phyloP scores from a whole-genome alignment of 805 yeast species.

The Limtongozyma cylindracea region DNA sequence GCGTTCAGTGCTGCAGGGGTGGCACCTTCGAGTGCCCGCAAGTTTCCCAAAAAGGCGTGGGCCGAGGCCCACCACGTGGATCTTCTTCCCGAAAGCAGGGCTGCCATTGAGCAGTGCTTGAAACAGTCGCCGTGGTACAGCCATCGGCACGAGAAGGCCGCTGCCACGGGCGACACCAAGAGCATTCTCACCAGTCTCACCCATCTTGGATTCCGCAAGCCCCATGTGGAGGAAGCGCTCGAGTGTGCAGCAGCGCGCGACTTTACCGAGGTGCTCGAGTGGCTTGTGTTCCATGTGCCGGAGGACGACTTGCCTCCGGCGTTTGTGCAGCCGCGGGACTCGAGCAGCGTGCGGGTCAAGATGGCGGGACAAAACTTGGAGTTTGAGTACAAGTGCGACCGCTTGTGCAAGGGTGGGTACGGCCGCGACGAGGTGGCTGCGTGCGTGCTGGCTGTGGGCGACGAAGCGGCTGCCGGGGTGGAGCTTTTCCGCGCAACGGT shows the following conservation, averaged over 20 bases:
- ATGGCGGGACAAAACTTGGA: slow-evolving; percentile 37
- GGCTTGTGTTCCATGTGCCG: slow-evolving; percentile 75
- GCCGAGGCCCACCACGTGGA: slow-evolving; percentile 42
- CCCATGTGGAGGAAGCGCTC: slow-evolving; percentile 53
- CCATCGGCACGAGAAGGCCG: slow-evolving; percentile 4
- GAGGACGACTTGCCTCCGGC: slow-evolving; percentile 73
- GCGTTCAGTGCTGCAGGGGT: no score
- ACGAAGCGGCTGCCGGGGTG: slow-evolving; percentile 32
- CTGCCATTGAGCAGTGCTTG: slow-evolving; percentile 34
- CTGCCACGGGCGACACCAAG: slow-evolving; percentile 1
- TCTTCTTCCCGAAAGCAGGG: slow-evolving; percentile 36
- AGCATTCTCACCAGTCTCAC: slow-evolving; percentile 1
- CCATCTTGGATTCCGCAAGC: slow-evolving; percentile 29
- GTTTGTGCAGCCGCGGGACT: slow-evolving; percentile 30
- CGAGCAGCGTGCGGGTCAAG: slow-evolving; percentile 30
- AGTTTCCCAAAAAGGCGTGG: slow-evolving; percentile 37
- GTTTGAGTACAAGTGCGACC: no score
- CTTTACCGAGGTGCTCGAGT: slow-evolving; percentile 31
- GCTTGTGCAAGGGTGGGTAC: no score
- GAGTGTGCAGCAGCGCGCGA: slow-evolving; percentile 23
- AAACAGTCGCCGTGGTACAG: slow-evolving; percentile 32
- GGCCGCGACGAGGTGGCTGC: no score
- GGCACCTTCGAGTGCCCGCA: neutral
- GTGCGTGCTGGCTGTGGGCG: no score
- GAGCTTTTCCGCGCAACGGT: slow-evolving; percentile 1